Conservation (phyloP, 805 yeast genomes). For the Nakazawaea anatomiae region DNA sequence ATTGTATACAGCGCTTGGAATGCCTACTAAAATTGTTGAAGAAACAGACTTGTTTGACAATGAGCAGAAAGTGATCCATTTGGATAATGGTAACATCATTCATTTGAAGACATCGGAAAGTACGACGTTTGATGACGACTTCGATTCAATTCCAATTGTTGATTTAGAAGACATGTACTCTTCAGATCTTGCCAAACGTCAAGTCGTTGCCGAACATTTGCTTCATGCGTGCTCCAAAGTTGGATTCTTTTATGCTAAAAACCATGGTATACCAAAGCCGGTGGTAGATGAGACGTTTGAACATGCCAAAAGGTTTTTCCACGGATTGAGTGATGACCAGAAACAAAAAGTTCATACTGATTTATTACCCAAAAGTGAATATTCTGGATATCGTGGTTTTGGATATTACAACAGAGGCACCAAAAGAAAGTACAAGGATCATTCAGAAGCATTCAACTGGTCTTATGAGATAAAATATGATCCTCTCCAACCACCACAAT, state of each 20-base stretch:
- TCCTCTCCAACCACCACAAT: constrained; percentile 12
- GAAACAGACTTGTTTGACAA: neutral
- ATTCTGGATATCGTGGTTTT: constrained; percentile 19
- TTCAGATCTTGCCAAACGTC: constrained; percentile 10
- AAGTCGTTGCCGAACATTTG: constrained; percentile 16
- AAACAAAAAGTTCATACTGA: constrained; percentile 22
- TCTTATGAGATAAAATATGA: constrained; percentile 17
- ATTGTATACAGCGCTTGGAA: neutral
- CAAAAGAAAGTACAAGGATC: constrained; percentile 15
- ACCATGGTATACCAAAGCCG: constrained; percentile 18
- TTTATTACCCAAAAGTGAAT: constrained; percentile 16
- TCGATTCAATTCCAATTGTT: constrained; percentile 13
- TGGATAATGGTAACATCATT: constrained; percentile 1
- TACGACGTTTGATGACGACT: constrained; percentile 3
- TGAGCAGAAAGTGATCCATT: neutral
- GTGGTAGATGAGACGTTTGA: constrained; percentile 9
- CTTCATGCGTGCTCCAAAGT: constrained; percentile 17
- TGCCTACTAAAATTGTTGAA: neutral
- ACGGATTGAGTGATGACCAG: constrained; percentile 16
- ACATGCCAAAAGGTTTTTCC: constrained; percentile 12
- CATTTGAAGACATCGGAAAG: neutral
- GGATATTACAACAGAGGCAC: constrained; percentile 15
- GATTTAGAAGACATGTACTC: constrained; percentile 11
- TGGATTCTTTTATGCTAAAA: constrained; percentile 20
- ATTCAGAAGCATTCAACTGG: constrained; percentile 24